These are phyloP conservation scores for Phoma sp. DNA, from an alignment of 2,329 filamentous ascomycete species.

Conservation along the genomic window DNA sequence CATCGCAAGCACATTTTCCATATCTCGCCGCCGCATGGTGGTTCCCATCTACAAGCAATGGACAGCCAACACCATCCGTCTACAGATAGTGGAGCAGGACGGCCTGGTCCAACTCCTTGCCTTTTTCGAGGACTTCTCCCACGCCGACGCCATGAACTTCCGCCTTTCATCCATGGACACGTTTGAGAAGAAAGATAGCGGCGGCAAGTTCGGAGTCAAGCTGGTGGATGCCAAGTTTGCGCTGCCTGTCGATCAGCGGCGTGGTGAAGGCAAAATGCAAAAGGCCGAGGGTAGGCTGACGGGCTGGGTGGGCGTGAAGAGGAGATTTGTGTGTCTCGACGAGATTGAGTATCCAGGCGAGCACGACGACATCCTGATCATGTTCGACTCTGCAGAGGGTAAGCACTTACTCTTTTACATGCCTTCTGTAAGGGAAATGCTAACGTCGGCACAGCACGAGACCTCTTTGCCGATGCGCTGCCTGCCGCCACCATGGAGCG, in stretches of 20 bases:
- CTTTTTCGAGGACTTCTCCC: slow-evolving; percentile 87
- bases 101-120: slow-evolving; percentile 78
- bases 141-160: slow-evolving; percentile 90
- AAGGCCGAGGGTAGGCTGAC: slow-evolving; percentile 56
- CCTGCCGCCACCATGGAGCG: slow-evolving; percentile 52
- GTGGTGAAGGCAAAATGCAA: slow-evolving; percentile 57
- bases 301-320: slow-evolving; percentile 62
- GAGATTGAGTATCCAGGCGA: slow-evolving; percentile 88
- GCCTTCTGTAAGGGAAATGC: neutral
- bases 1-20: slow-evolving; percentile 75
- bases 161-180: slow-evolving; percentile 82
- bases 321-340: slow-evolving; percentile 83
- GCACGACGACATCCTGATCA: slow-evolving; percentile 87
- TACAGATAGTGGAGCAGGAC: slow-evolving; percentile 81
- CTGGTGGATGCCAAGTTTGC: slow-evolving; percentile 92
- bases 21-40: slow-evolving; percentile 84
- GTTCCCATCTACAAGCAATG: slow-evolving; percentile 94
- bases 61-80: slow-evolving; percentile 79
- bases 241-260: slow-evolving; percentile 66
- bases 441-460: slow-evolving; percentile 48
- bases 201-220: slow-evolving; percentile 71
- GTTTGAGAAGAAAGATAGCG: slow-evolving; percentile 68
- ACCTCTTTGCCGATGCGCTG: slow-evolving; percentile 54
- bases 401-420: slow-evolving; percentile 46
- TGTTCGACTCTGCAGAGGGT: slow-evolving; percentile 82